These are phyloP conservation scores for Albizia julibrissin DNA, from an alignment of 306 rosid species.

Conservation along the genomic window DNA sequence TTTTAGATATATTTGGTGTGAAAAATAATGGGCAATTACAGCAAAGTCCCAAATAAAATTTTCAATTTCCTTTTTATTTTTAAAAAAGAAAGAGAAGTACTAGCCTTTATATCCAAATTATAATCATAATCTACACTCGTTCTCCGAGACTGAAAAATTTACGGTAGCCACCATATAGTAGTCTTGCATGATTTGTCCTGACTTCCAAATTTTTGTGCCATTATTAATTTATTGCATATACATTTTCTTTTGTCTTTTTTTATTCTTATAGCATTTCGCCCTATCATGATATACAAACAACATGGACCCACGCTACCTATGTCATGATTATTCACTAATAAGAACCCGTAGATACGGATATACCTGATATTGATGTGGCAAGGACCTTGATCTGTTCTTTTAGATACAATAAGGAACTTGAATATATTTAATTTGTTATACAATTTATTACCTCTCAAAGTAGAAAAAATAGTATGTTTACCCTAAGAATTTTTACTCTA, in stretches of 20 bases:
- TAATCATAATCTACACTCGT: neutral
- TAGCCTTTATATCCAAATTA: neutral
- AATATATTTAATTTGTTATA: neutral
- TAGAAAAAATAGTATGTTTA: neutral
- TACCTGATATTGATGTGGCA: neutral
- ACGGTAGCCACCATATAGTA: neutral
- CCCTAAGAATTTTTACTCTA: neutral
- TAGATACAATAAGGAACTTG: neutral
- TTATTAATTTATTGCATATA: neutral
- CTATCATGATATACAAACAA: neutral
- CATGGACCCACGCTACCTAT: neutral
- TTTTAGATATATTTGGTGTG: neutral
- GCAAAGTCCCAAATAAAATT: too few species aligned
- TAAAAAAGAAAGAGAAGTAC: neutral
- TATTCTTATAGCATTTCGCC: neutral
- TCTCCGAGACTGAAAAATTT: neutral
- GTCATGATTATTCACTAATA: neutral
- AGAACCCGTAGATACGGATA: neutral
- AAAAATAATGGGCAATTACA: too few species aligned
- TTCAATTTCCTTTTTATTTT: too few species aligned
- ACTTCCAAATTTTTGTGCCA: neutral
- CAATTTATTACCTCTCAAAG: neutral
- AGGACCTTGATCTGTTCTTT: neutral
- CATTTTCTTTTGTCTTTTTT: neutral
- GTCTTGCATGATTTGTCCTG: neutral